Base-by-base conservation (phyloP, 2,329 filamentous ascomycete species). In the Ophiocordyceps camponoti-saundersi region DNA sequence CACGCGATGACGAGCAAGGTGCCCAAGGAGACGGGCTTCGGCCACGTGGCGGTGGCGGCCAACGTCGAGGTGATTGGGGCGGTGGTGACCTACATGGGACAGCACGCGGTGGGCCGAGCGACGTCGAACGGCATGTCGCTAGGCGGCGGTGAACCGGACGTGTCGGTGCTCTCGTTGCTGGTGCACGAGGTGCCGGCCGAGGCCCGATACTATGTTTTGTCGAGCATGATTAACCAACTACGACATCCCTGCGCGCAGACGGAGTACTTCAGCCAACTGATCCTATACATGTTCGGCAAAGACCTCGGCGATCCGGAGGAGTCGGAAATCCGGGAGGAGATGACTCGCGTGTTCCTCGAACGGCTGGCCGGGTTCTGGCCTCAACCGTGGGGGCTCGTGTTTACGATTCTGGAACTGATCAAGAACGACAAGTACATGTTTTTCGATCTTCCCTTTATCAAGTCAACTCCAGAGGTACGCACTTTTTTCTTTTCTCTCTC, bases 321-420 rank as follows among this genome's bases (percentile, higher is more conserved):
- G 56, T 74, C 73, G 1, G 83, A 88, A 51, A 80, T 95, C 44
- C 85, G 90, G 34, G 84, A 96, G 66, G 86, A 93, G 61, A 90
- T 98, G 49, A 86, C 87, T 46, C 79, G 90, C 44, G 80, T 95
- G 22, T 69, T 98, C 43, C 71, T 95, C 36, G 92, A 98, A 70
- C 79, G 92, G 44, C 70, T 95, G 44, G 77, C 93, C 49, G 84
- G 87, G 21, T 87, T 86, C 61, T 87, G 89, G 67, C 90, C 90
- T 46, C 90, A 96, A 61, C 90, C 93, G 18, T 96, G 90, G 90
- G 93, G 93, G 13, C 69, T 98, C 42, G 81, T 95, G 60, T 81
- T 89, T 51, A 90, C 88, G 34, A 75, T 94, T 50, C 69, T 92
- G 52, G 92, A 96, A 67, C 74, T 98, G 48, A 72, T 94, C 54